Percentiles rank a stretch among this genome's conserved stretches.
phyloP scores from a whole-genome alignment of 345 rosid species.

The Limnanthes douglasii region DNA sequence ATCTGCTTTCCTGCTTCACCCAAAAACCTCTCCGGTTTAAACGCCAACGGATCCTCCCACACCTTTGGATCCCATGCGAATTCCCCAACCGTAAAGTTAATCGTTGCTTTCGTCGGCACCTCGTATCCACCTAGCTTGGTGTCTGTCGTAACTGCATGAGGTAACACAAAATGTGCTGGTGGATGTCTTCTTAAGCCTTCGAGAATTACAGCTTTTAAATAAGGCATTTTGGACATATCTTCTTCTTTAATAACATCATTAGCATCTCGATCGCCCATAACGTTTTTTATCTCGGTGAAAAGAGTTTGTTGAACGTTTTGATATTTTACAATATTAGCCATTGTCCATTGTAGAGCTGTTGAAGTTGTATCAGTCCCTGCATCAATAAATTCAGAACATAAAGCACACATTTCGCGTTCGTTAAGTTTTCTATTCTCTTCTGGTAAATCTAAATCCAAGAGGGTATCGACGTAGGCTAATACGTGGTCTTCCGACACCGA shows the following conservation, averaged over 20 bases:
- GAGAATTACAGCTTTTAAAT: conserved; percentile 4
- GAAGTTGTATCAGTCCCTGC: conserved; percentile 8
- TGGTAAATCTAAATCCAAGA: not conserved
- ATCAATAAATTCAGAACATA: conserved; percentile 7
- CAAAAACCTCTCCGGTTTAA: conserved; percentile 6
- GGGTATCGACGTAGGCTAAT: conserved; percentile 6
- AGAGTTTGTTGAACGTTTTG: conserved; percentile 5
- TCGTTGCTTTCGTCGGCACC: conserved; percentile 6
- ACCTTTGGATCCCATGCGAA: conserved; percentile 10
- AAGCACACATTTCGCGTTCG: conserved; percentile 6
- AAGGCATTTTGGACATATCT: conserved; percentile 1
- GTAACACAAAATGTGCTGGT: conserved; percentile 6
- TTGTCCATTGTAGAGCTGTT: conserved; percentile 6
- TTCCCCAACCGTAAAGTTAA: conserved; percentile 13
- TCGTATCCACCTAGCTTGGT: conserved; percentile 4
- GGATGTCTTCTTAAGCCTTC: conserved; percentile 8
- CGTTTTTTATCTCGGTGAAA: not conserved
- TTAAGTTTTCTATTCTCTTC: conserved; percentile 10
- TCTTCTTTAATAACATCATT: not conserved
- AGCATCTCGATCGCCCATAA: not conserved
- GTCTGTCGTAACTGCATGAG: conserved; percentile 5
- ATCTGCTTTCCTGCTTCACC: not conserved
- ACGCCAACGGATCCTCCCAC: conserved; percentile 14
- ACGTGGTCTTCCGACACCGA: not conserved
- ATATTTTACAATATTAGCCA: conserved; percentile 8